Base-by-base conservation (phyloP, 495 filamentous ascomycete genomes). In the Rostrohypoxylon terebratum region DNA sequence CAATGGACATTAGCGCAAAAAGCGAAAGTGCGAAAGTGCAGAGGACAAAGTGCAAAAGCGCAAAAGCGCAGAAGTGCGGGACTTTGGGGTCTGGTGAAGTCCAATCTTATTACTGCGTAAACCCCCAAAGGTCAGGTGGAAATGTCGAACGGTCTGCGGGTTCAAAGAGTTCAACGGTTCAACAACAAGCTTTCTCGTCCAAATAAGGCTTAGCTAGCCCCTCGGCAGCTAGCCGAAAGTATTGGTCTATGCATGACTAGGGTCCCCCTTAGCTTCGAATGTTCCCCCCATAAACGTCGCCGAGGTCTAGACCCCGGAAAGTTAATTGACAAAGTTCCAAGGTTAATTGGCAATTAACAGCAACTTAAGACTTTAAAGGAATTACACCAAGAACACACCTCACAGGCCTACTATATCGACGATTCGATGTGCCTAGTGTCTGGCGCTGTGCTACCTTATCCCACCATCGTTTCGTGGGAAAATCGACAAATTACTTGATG, bases 101-200 rank as follows among this genome's bases (percentile, higher is more conserved):
- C 21, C 47, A 28, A 20, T 36, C 33, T 40, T 58, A n/a, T n/a
- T n/a, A n/a, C n/a, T n/a, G n/a, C n/a, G n/a, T n/a, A 28, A 58
- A 58, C 33, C 40, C 9, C 18, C 11, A 64, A 34, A 53, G 38
- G n/a, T 14, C 25, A 34, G 47, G 38, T 21, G 31, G 48, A 61
- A 33, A 10, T 58, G n/a, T 38, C 4, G 21, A 23, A 3, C 28
- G 28, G 25, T 28, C 28, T 28, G 28, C 28, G 28, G 28, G 28
- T 28, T 28, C 28, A 23, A 9, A 20, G 13, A 5, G 10, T 13
- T 3, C 48, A 34, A 53, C 25, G 31, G 48, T 16, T 28, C 63
- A 54, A 59, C 16, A 42, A 72, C 51, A 68, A 68, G 64, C 69
- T 72, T 68, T 68, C 65, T 16, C 23, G n/a, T 73, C 70, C 59